Conservation (phyloP, 257 asterid genomes). For the Gynochthodes officinalis region DNA sequence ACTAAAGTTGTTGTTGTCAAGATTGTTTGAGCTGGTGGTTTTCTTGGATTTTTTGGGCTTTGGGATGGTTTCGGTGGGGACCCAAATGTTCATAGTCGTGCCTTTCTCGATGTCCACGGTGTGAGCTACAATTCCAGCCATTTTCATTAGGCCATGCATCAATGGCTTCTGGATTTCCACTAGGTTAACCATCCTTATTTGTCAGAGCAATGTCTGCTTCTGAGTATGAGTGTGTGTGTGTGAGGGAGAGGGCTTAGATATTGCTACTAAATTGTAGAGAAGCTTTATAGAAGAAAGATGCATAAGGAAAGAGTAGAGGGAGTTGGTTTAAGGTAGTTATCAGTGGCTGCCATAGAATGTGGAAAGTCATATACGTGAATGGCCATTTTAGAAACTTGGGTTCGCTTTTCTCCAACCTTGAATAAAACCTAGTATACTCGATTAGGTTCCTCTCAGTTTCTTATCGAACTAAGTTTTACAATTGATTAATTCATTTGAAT, state of each 20-base stretch:
- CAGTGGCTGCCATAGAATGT: slow-evolving; percentile 20
- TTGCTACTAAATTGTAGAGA: not conserved
- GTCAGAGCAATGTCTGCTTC: not conserved
- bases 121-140: slow-evolving; percentile 64
- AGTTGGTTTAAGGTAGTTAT: slow-evolving; percentile 48
- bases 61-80: slow-evolving; percentile 51
- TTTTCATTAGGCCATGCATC: slow-evolving; percentile 53
- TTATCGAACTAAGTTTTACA: too few species aligned
- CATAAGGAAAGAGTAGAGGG: not conserved
- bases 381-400: not conserved
- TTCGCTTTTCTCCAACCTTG: not conserved
- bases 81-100: slow-evolving; percentile 67
- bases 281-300: not conserved
- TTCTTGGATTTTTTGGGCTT: slow-evolving; percentile 30
- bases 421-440: not conserved
- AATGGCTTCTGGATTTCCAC: slow-evolving; percentile 68
- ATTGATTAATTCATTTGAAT: too few species aligned
- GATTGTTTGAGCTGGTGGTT: slow-evolving; percentile 1
- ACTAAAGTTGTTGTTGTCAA: not conserved
- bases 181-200: slow-evolving; percentile 69
- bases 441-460: not conserved
- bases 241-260: not conserved
- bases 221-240: not conserved
- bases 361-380: not conserved
- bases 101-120: slow-evolving; percentile 48